Base-by-base conservation (phyloP, 1,139 yeast genomes). In the Debaryomyces sp. region DNA sequence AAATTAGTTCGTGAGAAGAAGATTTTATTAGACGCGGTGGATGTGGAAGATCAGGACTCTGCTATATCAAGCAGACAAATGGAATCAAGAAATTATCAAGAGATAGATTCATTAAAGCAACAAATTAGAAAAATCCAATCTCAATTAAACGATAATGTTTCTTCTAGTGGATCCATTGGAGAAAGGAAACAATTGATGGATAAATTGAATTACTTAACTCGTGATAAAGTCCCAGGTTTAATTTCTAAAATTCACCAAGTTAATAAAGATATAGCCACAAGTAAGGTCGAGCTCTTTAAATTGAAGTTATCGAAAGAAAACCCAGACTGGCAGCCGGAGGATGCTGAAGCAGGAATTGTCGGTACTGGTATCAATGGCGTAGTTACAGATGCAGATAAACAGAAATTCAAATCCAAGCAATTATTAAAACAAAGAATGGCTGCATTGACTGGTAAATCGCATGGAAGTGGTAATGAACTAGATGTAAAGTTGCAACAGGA, bases 281-380 rank as follows among this genome's bases (percentile, higher is more conserved):
- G 85, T 5, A 89, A 87, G 58, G 70, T 88, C 44, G 89, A 86
- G 55, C 59, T 87, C 21, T 82, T 80, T 60, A 82, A 85, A 57
- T 64, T 73, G 36, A 68, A 76, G 48, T 70, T 85, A 54, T 77
- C 74, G 47, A 78, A 80, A 55, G 81, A 81, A 51, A 80, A 89
- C 59, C 97, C 97, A 12, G 60, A 59, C 34, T 76, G 81, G 81
- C 61, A 60, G 40, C 77, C 79, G 0, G 67, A 65, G 29, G 67
- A 77, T n/a, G 80, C 82, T 15, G 79, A 84, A 34, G 74, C 81
- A 1, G 66, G 62, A 21, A 78, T 90, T 45, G 75, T 77, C 22
- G 97, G 97, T 2, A 82, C 95, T 12, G 97, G 97, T 1, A 86
- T 91, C 33, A 82, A 86, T 59, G 97, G 97, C 13, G 82, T 84